Conservation (phyloP, 176 grass and related monocot species). For the Thinopyrum elongatum region DNA sequence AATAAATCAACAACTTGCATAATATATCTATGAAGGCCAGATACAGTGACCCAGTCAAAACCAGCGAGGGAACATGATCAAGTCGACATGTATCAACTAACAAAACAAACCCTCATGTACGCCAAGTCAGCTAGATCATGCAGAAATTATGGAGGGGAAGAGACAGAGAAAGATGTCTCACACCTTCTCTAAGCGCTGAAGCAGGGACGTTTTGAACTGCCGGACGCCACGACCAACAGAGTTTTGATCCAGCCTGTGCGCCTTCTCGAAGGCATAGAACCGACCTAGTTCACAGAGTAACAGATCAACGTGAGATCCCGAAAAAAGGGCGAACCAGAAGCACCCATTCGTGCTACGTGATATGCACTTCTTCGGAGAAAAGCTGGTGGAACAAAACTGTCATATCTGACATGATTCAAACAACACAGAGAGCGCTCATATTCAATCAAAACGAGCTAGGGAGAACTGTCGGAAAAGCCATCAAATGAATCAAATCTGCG, state of each 20-base stretch:
- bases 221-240: slow-evolving; percentile 86
- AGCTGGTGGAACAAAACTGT: not conserved
- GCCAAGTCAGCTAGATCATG: slow-evolving; percentile 22
- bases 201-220: slow-evolving; percentile 86
- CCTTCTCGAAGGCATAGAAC: slow-evolving; percentile 96
- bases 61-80: slow-evolving; percentile 8
- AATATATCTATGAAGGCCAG: not conserved
- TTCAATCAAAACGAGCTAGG: not conserved
- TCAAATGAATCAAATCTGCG: not conserved
- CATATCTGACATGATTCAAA: not conserved
- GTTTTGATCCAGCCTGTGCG: slow-evolving; percentile 79
- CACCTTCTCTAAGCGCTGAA: slow-evolving; percentile 87
- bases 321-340: slow-evolving; percentile 6
- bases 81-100: slow-evolving; percentile 29
- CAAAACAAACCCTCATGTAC: slow-evolving; percentile 13
- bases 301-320: slow-evolving; percentile 1
- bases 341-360: not conserved
- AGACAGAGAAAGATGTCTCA: slow-evolving; percentile 20
- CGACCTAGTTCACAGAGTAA: slow-evolving; percentile 52
- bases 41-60: slow-evolving; percentile 20
- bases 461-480: not conserved
- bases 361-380: not conserved
- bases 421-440: not conserved
- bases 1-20: not conserved
- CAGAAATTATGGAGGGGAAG: slow-evolving; percentile 7